phyloP scores from a whole-genome alignment of 2,329 filamentous ascomycete genomes.

The Colletotrichum lentis region DNA sequence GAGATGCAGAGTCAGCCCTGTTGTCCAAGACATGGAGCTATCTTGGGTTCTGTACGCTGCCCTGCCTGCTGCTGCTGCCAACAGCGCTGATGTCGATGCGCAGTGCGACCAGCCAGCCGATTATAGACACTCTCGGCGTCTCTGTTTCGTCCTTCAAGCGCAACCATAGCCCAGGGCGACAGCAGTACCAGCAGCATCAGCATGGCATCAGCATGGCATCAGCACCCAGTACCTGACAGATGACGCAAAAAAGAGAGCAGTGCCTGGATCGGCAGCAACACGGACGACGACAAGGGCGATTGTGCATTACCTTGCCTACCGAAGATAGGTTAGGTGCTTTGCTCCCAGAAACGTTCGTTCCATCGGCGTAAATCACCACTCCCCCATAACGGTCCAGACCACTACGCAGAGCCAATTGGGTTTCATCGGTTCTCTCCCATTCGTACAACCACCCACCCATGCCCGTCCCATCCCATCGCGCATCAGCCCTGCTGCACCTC shows the following conservation, averaged over 20 bases:
- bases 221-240: conserved; percentile 22
- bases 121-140: conserved; percentile 33
- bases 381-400: conserved; percentile 11
- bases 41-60: conserved; percentile 28
- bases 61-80: background rate
- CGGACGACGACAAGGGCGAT: background rate
- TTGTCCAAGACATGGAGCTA: conserved; percentile 33
- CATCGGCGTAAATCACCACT: conserved; percentile 21
- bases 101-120: conserved; percentile 34
- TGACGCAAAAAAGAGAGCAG: background rate
- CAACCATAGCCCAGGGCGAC: conserved; percentile 20
- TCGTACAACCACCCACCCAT: conserved; percentile 34
- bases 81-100: conserved; percentile 22
- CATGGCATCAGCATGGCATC: background rate
- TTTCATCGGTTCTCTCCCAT: conserved; percentile 1
- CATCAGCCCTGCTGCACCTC: conserved; percentile 39
- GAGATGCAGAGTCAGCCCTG: conserved; percentile 33
- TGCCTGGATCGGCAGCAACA: conserved; percentile 6
- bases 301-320: conserved; percentile 1
- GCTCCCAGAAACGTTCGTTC: conserved; percentile 16
- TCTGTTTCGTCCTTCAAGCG: conserved; percentile 29
- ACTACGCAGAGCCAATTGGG: conserved; percentile 18
- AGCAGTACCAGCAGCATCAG: conserved; percentile 7
- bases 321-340: background rate
- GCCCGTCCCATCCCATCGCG: conserved; percentile 33